Evolutionary conservation across 768 basidiomycete genomes (phyloP).

Genomic region (Dioszegia aurantiaca): DNA sequence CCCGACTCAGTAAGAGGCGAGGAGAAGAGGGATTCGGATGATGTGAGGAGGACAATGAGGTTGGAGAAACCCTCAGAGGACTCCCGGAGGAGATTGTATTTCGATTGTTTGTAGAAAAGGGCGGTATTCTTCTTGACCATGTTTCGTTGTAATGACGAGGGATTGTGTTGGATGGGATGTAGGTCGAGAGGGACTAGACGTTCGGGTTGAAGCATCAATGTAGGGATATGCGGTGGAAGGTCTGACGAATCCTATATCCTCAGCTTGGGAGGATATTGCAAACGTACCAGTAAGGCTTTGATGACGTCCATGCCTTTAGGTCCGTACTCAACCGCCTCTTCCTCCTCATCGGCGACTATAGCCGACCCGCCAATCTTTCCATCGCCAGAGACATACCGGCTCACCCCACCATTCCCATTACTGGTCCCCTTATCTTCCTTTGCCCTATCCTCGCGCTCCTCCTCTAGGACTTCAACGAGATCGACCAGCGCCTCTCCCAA

Average conservation of each 20-base stretch:
- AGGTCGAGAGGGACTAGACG: conserved; percentile 28
- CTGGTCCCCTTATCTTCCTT: conserved; percentile 10
- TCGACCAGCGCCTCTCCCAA: conserved; percentile 26
- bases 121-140: conserved; percentile 42
- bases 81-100: conserved; percentile 95
- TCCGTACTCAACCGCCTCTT: conserved; percentile 1
- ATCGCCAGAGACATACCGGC: not conserved
- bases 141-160: conserved; percentile 30
- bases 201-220: conserved; percentile 28
- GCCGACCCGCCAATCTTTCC: not conserved
- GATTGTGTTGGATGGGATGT: conserved; percentile 31
- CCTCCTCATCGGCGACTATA: conserved; percentile 7
- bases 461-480: conserved; percentile 26
- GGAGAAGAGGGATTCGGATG: conserved; percentile 49
- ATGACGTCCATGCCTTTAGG: conserved; percentile 29
- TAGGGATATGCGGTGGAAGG: conserved; percentile 25
- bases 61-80: conserved; percentile 97
- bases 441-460: conserved; percentile 27
- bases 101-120: conserved; percentile 65
- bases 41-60: conserved; percentile 76
- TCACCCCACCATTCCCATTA: not conserved
- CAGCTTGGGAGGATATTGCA: not conserved
- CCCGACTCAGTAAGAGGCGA: conserved; percentile 17
- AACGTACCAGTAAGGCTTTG: conserved; percentile 32
- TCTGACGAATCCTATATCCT: not conserved